Evolutionary conservation across 78 protist genomes (phyloP), one percentile per base, ranked within the genome.

Genomic region (Thecamonas trahens): DNA sequence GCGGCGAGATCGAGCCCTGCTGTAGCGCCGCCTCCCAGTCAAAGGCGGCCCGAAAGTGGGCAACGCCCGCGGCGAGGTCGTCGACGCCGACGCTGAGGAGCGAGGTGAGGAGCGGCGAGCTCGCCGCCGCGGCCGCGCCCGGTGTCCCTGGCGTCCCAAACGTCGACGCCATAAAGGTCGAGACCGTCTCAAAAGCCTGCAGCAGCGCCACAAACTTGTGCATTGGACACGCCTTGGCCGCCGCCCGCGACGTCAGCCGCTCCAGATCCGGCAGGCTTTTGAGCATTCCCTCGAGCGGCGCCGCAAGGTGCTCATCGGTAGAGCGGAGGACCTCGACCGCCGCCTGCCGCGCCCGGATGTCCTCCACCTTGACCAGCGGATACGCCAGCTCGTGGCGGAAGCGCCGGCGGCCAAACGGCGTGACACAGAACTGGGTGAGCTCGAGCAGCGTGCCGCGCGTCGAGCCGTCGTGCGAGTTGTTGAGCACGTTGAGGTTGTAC

Each of bases 371-470:
- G 15, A 66, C 3, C 62, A 73, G 38, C 32, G 89, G 89, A 15
- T 55, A 70, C 55, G 63, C 52, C 24, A 84, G 39, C 89, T 84
- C 77, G 14, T 7, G 24, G 28, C 59, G 59, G 39, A 84, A 22
- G 26, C 0, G n/a, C 11, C 89, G 77, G 17, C 31, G 24, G 26
- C 89, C 89, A 6, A 55, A 15, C 8, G 84, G 63, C 4, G 80
- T 74, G 31, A 5, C 24, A 15, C 66, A 9, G 29, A 44, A 58
- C 17, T 57, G 22, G 45, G 75, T 24, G 17, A 69, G 39, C 42
- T 34, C 8, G 44, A 67, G 47, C 53, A 82, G 67, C 14, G 75
- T 61, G 17, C 78, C 82, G 8, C 9, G 26, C n/a, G 24, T 3
- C 40, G 44, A 4, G 37, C 72, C 65, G 45, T 78, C 76, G 28